These are phyloP conservation scores for Flaveria linearis DNA, from an alignment of 129 eudicot species.

Conservation along the genomic window DNA sequence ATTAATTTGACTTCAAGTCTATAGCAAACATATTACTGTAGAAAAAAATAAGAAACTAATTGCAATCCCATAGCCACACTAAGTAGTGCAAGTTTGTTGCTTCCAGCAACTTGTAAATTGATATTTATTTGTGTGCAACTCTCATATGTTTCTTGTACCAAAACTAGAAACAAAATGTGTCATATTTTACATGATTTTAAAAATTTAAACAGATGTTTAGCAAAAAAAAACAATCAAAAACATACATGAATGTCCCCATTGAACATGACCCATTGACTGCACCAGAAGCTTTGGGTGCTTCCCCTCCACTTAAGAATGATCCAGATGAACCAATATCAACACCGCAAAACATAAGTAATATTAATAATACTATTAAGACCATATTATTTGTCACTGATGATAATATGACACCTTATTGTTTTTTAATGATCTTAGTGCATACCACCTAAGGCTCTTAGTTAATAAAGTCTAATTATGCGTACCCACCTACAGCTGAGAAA, in stretches of 20 bases:
- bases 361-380: not conserved
- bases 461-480: too few relatives aligned
- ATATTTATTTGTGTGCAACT: slow-evolving; percentile 53
- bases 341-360: not conserved
- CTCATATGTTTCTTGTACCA: slow-evolving; percentile 63
- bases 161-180: slow-evolving; percentile 59
- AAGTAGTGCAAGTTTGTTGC: too few relatives aligned
- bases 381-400: slow-evolving; percentile 3
- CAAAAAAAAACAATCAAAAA: slow-evolving; percentile 1
- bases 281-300: slow-evolving; percentile 68
- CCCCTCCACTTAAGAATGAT: too few relatives aligned
- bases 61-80: too few relatives aligned
- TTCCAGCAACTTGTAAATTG: slow-evolving; percentile 65
- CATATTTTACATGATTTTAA: slow-evolving; percentile 1
- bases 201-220: not conserved
- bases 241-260: slow-evolving; percentile 84
- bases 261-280: slow-evolving; percentile 78
- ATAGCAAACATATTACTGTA: too few relatives aligned
- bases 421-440: too few relatives aligned
- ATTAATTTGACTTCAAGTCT: too few relatives aligned
- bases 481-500: too few relatives aligned
- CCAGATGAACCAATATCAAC: too few relatives aligned
- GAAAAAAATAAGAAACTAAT: too few relatives aligned
- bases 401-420: not conserved
- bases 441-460: too few relatives aligned